A percentile compares a stretch with the other conserved stretches of the same genome.
These are phyloP conservation scores for Nakazawaea ambrosiae DNA, from an alignment of 805 yeast species.

Conservation along the genomic window DNA sequence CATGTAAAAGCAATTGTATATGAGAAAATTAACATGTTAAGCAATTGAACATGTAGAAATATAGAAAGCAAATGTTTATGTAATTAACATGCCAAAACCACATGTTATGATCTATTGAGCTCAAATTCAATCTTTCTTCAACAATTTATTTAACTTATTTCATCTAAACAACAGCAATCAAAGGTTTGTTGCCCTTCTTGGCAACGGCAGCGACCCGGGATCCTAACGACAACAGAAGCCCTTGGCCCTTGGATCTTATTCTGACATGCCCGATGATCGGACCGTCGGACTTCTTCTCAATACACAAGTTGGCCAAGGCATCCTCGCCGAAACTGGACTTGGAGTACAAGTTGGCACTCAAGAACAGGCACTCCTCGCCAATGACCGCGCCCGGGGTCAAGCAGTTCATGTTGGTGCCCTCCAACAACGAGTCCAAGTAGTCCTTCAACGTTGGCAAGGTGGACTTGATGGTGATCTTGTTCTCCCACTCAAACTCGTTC, in stretches of 20 bases:
- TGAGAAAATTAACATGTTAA: too few species aligned
- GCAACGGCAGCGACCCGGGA: constrained; percentile 87
- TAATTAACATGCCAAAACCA: too few species aligned
- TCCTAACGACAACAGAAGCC: constrained; percentile 90
- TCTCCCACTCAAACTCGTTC: constrained; percentile 99
- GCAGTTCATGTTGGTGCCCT: constrained; percentile 89
- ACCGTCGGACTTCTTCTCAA: constrained; percentile 72
- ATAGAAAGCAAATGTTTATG: too few species aligned
- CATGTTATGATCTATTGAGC: too few species aligned
- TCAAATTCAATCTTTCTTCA: too few species aligned
- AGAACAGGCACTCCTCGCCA: constrained; percentile 83
- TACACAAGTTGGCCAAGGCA: constrained; percentile 91
- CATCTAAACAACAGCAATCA: constrained; percentile 25
- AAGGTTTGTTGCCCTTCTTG: constrained; percentile 40
- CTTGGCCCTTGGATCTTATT: constrained; percentile 96
- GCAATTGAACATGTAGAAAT: too few species aligned
- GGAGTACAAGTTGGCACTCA: constrained; percentile 91
- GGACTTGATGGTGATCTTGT: constrained; percentile 85
- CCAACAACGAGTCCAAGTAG: constrained; percentile 68
- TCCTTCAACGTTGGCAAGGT: constrained; percentile 59
- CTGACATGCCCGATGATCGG: constrained; percentile 90
- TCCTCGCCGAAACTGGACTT: constrained; percentile 95
- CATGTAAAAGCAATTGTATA: too few species aligned
- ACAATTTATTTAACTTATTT: too few species aligned
- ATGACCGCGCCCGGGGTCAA: constrained; percentile 88